Evolutionary conservation across 2,329 filamentous ascomycete species (phyloP), one percentile per base, ranked within the genome.

Genomic region (Furcasterigmium sp.): DNA sequence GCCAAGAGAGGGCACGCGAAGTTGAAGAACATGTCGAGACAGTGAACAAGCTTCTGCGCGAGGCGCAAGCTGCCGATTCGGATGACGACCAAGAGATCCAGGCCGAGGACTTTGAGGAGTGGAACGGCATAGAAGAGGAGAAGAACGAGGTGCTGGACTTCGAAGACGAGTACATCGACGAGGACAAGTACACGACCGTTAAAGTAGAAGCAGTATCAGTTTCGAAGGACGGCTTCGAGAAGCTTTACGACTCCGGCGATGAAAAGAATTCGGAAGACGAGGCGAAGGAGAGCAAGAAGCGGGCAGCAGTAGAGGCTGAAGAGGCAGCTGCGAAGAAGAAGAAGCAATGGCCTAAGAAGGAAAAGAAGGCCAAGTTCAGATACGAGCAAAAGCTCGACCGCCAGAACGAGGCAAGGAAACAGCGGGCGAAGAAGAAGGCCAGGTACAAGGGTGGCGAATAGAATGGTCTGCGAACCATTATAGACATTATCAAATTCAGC

Each of bases 131-230:
- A 41, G 69, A 73, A 17, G 82, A 85, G 37, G 51, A 61, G 28
- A 18, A 38, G 15, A 64, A 62, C 26, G 55, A 51, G 35, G 73
- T 80, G 18, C 67, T 93, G 36, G 83, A 94, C 59, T 82, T 88
- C 53, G 87, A 95, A 61, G 90, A 91, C 53, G 90, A 97, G 63
- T 98, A 96, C 66, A 80, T 96, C 51, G 93, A 98, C 62, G 93
- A 97, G 62, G 91, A 96, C 63, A 87, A 86, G 59, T 96, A 89
- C 62, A 97, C 93, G 1, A 95, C 89, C 1, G 93, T 98, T 20
- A 96, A 88, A 0, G 83, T 98, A 2, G 91, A 96, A 61, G 85
- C 87, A 10, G 89, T 98, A 53, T 85, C 84, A 49, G 78, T 94
- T 14, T 84, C 85, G 11, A 80, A 80, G 52, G 81, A 90, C 43